Conservation (phyloP, 768 basidiomycete species). For the Chalciporus chontae region DNA sequence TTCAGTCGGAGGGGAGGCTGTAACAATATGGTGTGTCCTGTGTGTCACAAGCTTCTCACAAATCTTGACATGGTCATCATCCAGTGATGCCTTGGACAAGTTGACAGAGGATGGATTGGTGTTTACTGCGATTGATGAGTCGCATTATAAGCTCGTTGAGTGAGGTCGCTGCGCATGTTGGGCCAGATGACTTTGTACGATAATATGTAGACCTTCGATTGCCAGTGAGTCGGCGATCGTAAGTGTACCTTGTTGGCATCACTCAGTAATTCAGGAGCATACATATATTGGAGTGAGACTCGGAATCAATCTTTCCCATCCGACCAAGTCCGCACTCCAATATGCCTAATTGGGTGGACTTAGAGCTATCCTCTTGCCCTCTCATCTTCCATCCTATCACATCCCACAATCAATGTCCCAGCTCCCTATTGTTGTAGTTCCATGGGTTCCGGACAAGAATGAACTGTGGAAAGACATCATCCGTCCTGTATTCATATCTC, state of each 20-base stretch:
- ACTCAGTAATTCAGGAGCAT: too few species aligned
- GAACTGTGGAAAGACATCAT: constrained; percentile 10
- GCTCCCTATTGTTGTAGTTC: background rate
- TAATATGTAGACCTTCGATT: background rate
- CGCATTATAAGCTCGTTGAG: constrained; percentile 62
- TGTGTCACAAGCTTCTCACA: background rate
- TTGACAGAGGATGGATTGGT: constrained; percentile 80
- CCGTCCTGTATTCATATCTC: constrained; percentile 55
- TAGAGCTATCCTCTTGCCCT: background rate
- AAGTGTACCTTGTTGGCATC: too few species aligned
- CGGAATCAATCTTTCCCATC: too few species aligned
- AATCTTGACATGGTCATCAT: background rate
- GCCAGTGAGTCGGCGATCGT: background rate
- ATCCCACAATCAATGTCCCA: constrained; percentile 7
- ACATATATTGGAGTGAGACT: too few species aligned
- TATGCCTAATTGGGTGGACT: background rate
- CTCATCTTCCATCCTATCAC: background rate
- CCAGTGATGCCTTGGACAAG: constrained; percentile 67
- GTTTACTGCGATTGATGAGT: constrained; percentile 79
- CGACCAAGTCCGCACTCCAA: too few species aligned
- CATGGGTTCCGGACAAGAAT: constrained; percentile 1
- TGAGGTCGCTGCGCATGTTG: background rate
- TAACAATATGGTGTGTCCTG: constrained; percentile 54
- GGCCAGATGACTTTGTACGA: background rate
- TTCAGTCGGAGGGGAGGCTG: constrained; percentile 54